phyloP scores from a whole-genome alignment of 2,329 filamentous ascomycete species.

The Diaporthe citrichinensis region DNA sequence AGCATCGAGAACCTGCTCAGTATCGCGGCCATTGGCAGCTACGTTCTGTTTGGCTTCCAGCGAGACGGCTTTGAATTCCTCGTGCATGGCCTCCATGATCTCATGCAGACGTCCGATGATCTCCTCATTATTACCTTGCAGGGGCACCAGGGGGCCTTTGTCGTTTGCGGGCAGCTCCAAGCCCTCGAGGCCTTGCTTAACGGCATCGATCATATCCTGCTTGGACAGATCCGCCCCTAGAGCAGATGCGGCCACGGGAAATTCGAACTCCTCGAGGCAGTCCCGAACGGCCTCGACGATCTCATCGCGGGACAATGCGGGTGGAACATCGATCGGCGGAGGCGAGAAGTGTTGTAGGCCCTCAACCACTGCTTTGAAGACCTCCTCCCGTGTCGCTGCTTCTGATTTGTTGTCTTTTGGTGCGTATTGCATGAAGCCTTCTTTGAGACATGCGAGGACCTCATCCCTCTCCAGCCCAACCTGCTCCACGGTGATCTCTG shows the following conservation, averaged over 20 bases:
- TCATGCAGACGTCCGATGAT: slow-evolving; percentile 73
- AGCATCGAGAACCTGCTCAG: slow-evolving; percentile 89
- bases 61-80: slow-evolving; percentile 72
- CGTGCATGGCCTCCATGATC: slow-evolving; percentile 72
- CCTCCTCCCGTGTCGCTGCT: slow-evolving; percentile 84
- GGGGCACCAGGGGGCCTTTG: slow-evolving; percentile 43
- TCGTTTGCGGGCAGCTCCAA: slow-evolving; percentile 45
- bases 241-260: slow-evolving; percentile 73
- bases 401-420: slow-evolving; percentile 65
- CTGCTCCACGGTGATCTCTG: slow-evolving; percentile 91
- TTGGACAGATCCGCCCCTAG: slow-evolving; percentile 68
- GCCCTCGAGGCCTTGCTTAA: slow-evolving; percentile 61
- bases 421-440: slow-evolving; percentile 85
- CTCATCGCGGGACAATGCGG: slow-evolving; percentile 82
- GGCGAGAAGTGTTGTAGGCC: slow-evolving; percentile 86
- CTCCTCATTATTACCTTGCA: slow-evolving; percentile 59
- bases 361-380: slow-evolving; percentile 87
- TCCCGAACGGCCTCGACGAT: slow-evolving; percentile 87
- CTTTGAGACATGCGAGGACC: slow-evolving; percentile 86
- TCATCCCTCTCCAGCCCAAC: slow-evolving; percentile 93
- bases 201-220: slow-evolving; percentile 75
- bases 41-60: slow-evolving; percentile 83
- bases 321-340: slow-evolving; percentile 78
- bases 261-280: slow-evolving; percentile 88
- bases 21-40: slow-evolving; percentile 82